phyloP scores from a whole-genome alignment of 1,284 basidiomycete genomes.

The Tylopilus microsporus region DNA sequence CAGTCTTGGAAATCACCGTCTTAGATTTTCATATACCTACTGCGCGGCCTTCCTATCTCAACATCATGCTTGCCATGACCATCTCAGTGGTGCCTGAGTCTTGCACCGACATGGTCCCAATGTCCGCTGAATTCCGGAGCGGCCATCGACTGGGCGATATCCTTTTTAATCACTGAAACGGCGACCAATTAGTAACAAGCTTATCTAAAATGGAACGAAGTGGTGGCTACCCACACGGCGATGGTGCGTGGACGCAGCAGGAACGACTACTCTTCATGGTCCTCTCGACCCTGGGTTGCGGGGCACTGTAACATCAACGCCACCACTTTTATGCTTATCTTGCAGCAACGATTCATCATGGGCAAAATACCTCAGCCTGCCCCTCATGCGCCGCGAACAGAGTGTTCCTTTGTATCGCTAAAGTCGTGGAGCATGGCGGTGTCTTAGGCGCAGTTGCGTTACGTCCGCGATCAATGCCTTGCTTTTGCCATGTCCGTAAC shows the following conservation, averaged over 20 bases:
- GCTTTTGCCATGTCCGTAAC: not conserved
- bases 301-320: not conserved
- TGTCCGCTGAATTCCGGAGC: not conserved
- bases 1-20: not conserved
- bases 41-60: not conserved
- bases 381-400: not conserved
- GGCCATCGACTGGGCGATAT: not conserved
- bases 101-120: not conserved
- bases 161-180: not conserved
- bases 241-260: not conserved
- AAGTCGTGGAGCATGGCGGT: not conserved
- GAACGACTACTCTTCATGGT: not conserved
- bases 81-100: not conserved
- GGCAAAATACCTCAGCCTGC: not conserved
- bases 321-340: too few relatives aligned
- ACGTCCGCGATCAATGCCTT: not conserved
- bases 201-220: constrained; percentile 1
- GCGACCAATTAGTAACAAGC: not conserved
- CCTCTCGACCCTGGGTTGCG: not conserved
- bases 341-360: not conserved
- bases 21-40: not conserved
- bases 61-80: not conserved
- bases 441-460: not conserved
- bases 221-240: not conserved
- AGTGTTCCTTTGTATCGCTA: not conserved